These are phyloP conservation scores for Penicillium samsonianum DNA, from an alignment of 495 filamentous ascomycete species.

Conservation along the genomic window DNA sequence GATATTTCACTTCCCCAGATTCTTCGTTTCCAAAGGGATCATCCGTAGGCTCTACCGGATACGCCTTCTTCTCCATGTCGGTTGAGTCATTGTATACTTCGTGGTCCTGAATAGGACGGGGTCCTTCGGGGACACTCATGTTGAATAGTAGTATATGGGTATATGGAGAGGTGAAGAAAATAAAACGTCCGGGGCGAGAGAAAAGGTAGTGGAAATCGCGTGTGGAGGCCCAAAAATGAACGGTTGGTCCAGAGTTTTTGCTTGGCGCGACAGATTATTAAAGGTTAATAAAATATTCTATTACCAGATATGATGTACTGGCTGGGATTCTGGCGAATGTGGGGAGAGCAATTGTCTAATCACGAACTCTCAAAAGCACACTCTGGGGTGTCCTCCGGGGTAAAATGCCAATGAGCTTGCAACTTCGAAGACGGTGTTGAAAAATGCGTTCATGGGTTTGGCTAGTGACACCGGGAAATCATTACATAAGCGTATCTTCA, in stretches of 20 bases:
- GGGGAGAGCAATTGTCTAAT: background rate
- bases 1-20: conserved; percentile 38
- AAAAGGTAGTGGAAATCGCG: conserved; percentile 12
- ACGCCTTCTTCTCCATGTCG: conserved; percentile 22
- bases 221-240: conserved; percentile 22
- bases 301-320: conserved; percentile 1
- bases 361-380: background rate
- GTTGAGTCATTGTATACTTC: conserved; percentile 20
- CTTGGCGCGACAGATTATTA: conserved; percentile 25
- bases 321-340: background rate
- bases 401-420: conserved; percentile 1
- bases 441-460: background rate
- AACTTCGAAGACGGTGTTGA: background rate
- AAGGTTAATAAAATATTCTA: conserved; percentile 9
- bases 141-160: background rate
- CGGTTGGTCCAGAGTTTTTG: conserved; percentile 27
- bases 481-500: conserved; percentile 10
- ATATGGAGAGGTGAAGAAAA: conserved; percentile 1
- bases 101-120: conserved; percentile 15
- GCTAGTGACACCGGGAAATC: background rate
- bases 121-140: conserved; percentile 21
- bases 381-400: background rate
- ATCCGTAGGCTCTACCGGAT: conserved; percentile 15
- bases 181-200: conserved; percentile 11
- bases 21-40: conserved; percentile 43